Percentiles rank a stretch among this genome's conserved stretches.
phyloP scores from a whole-genome alignment of 2,329 filamentous ascomycete genomes.

The Cladophialophora immunda region DNA sequence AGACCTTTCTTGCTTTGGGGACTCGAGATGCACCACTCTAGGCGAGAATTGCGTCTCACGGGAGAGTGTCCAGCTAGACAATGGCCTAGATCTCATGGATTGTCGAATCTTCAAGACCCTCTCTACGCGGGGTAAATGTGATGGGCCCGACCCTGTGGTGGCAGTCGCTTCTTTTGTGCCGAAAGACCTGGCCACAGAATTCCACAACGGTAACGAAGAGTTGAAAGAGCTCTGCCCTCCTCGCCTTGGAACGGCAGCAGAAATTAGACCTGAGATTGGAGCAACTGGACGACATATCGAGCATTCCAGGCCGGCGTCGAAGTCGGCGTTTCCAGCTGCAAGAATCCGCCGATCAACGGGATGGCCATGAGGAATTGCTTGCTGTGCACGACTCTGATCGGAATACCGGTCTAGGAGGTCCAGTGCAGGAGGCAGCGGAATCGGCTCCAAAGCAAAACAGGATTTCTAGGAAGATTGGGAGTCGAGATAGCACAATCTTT shows the following conservation, averaged over 20 bases:
- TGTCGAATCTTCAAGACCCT: conserved; percentile 17
- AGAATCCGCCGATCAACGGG: conserved; percentile 2
- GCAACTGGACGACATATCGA: conserved; percentile 15
- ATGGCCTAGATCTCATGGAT: conserved; percentile 20
- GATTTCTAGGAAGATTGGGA: conserved; percentile 8
- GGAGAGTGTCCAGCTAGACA: conserved; percentile 10
- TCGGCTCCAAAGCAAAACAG: conserved; percentile 16
- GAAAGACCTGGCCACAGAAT: conserved; percentile 5
- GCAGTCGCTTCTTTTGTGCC: conserved; percentile 18
- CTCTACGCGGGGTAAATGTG: conserved; percentile 9
- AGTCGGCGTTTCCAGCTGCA: conserved; percentile 13
- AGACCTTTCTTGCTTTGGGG: conserved; percentile 17
- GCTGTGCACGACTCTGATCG: conserved; percentile 77
- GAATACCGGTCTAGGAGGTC: conserved; percentile 65
- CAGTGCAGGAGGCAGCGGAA: conserved; percentile 11
- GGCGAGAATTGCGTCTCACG: conserved; percentile 21
- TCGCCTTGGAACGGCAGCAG: neutral
- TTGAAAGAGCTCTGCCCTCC: neutral
- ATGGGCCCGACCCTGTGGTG: conserved; percentile 5
- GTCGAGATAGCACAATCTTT: conserved; percentile 21
- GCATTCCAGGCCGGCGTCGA: conserved; percentile 14
- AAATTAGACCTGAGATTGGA: conserved; percentile 8
- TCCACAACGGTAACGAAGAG: conserved; percentile 21
- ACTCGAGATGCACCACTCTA: conserved; percentile 22
- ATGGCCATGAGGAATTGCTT: conserved; percentile 62